Evolutionary conservation across 2,329 filamentous ascomycete species (phyloP).

Genomic region (Pseudophaeomoniella oleicola): DNA sequence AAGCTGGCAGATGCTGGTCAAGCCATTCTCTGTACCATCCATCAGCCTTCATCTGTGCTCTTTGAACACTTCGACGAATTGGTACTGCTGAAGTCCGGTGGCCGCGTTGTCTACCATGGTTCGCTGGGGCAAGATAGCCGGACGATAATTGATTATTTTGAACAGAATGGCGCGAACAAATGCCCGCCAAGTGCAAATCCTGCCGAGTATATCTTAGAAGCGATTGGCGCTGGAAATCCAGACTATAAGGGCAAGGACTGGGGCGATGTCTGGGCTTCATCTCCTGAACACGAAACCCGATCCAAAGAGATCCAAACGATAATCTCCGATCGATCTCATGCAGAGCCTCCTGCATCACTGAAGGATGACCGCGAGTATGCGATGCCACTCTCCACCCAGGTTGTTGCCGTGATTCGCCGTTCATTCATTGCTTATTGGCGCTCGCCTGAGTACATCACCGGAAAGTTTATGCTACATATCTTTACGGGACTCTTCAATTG

Average conservation of each 20-base stretch:
- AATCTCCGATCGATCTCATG: conserved; percentile 28
- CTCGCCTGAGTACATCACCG: conserved; percentile 44
- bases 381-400: conserved; percentile 42
- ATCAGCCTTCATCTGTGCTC: conserved; percentile 72
- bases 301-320: conserved; percentile 39
- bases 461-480: conserved; percentile 48
- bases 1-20: conserved; percentile 59
- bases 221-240: conserved; percentile 48
- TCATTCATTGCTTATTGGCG: conserved; percentile 52
- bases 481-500: conserved; percentile 53
- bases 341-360: conserved; percentile 22
- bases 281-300: conserved; percentile 31
- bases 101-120: conserved; percentile 73
- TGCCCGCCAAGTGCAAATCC: conserved; percentile 39
- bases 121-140: conserved; percentile 64
- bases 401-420: conserved; percentile 38
- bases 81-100: conserved; percentile 62
- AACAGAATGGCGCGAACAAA: conserved; percentile 43
- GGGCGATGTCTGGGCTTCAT: conserved; percentile 45
- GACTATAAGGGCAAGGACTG: conserved; percentile 48
- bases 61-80: conserved; percentile 83
- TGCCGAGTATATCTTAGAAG: conserved; percentile 33
- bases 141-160: conserved; percentile 50
- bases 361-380: conserved; percentile 48
- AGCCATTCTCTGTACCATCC: conserved; percentile 80